phyloP scores from a whole-genome alignment of 768 basidiomycete genomes.

The Boletus bicolor region DNA sequence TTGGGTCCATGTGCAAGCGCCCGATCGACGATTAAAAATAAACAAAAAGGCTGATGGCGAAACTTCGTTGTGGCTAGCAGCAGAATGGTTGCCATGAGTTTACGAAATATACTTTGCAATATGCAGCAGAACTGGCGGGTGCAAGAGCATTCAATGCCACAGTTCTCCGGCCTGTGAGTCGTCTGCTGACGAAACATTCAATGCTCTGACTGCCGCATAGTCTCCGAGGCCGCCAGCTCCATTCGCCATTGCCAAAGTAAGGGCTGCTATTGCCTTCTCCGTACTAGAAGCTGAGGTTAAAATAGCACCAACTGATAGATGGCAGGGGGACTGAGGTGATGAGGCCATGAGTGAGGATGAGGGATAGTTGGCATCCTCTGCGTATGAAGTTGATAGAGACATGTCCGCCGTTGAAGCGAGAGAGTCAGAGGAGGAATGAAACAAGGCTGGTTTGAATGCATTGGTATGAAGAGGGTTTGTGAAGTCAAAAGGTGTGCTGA shows the following conservation, averaged over 20 bases:
- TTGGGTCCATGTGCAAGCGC: conserved; percentile 19
- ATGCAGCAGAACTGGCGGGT: neutral
- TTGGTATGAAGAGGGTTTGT: conserved; percentile 26
- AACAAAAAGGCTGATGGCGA: conserved; percentile 19
- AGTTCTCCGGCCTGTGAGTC: conserved; percentile 55
- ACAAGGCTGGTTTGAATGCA: conserved; percentile 20
- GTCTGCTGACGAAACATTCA: conserved; percentile 35
- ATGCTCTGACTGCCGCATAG: conserved; percentile 46
- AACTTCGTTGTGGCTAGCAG: conserved; percentile 1
- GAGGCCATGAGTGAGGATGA: conserved; percentile 10
- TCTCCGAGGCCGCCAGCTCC: conserved; percentile 60
- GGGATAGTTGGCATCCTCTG: conserved; percentile 4
- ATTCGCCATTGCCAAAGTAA: conserved; percentile 59
- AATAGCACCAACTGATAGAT: conserved; percentile 1
- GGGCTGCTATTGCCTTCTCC: conserved; percentile 59
- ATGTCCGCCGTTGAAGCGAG: conserved; percentile 8
- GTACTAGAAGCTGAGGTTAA: conserved; percentile 40
- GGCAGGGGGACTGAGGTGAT: conserved; percentile 13
- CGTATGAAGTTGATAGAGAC: conserved; percentile 2
- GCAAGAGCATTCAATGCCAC: conserved; percentile 43
- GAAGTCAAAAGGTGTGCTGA: conserved; percentile 29
- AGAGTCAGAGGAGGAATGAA: conserved; percentile 19
- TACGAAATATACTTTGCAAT: conserved; percentile 5
- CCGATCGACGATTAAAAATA: conserved; percentile 24
- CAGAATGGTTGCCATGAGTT: neutral